These are phyloP conservation scores for Stereum hirsutum DNA, from an alignment of 1,284 basidiomycete genomes.

Conservation along the genomic window DNA sequence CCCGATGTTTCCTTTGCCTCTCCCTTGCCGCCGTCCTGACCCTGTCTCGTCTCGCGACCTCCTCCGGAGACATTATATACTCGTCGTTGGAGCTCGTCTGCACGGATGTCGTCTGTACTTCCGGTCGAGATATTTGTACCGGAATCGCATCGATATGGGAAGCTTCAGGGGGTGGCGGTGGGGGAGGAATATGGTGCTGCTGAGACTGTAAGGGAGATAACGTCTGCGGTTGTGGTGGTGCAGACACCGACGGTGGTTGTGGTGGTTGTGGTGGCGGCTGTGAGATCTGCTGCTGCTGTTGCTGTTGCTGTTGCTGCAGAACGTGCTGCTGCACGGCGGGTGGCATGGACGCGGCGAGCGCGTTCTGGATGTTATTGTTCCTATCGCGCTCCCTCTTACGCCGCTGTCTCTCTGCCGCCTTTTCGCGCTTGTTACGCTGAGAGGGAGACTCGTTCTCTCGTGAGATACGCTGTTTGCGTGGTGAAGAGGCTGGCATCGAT, in stretches of 20 bases:
- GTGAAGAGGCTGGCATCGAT: slow-evolving; percentile 21
- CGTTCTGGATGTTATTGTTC: slow-evolving; percentile 27
- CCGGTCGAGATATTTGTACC: slow-evolving; percentile 14
- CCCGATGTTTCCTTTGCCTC: slow-evolving; percentile 70
- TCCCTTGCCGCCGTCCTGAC: slow-evolving; percentile 66
- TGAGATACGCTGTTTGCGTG: slow-evolving; percentile 52
- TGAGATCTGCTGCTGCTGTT: slow-evolving; percentile 8
- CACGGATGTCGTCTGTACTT: slow-evolving; percentile 12
- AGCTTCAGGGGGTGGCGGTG: slow-evolving; percentile 10
- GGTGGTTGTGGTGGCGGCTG: slow-evolving; percentile 13
- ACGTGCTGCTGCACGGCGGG: slow-evolving; percentile 9
- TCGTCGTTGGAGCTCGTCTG: slow-evolving; percentile 24
- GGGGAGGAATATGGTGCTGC: slow-evolving; percentile 15
- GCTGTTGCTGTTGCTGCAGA: slow-evolving; percentile 14
- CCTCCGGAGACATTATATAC: slow-evolving; percentile 53
- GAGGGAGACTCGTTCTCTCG: slow-evolving; percentile 65
- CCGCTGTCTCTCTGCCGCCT: slow-evolving; percentile 72
- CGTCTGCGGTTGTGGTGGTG: no score
- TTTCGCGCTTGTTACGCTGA: slow-evolving; percentile 66
- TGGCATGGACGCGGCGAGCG: slow-evolving; percentile 15
- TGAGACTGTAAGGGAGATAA: slow-evolving; percentile 12
- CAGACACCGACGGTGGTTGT: slow-evolving; percentile 8
- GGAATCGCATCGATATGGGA: slow-evolving; percentile 8
- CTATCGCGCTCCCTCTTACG: slow-evolving; percentile 72
- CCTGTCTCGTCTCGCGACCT: slow-evolving; percentile 52